Conservation (phyloP, 768 basidiomycete genomes). For the Tulasnella sp. region DNA sequence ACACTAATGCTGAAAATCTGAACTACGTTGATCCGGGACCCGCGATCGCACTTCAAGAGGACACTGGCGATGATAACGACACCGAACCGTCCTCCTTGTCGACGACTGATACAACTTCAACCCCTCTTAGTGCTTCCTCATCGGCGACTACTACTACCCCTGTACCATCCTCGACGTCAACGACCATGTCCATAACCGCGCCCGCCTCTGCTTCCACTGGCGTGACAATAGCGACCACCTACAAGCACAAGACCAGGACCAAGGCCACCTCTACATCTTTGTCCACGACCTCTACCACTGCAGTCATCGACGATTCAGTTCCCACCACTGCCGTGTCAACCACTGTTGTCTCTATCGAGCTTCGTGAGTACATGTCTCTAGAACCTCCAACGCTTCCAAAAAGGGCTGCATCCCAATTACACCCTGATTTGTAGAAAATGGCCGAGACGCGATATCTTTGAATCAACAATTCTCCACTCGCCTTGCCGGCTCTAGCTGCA, state of each 20-base stretch:
- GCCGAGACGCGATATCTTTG: conserved; percentile 1
- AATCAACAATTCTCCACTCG: not conserved
- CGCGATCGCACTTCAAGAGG: conserved; percentile 10
- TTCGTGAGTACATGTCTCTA: not conserved
- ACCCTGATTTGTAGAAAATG: conserved; percentile 4
- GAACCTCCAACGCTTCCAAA: too few species aligned
- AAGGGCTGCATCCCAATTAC: not conserved
- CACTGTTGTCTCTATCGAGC: not conserved
- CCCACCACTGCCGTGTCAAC: too few species aligned
- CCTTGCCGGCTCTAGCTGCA: not conserved
- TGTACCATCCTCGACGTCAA: not conserved
- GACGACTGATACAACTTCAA: not conserved
- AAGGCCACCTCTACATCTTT: not conserved
- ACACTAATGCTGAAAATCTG: not conserved
- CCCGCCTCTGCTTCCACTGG: not conserved
- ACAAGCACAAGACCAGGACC: not conserved
- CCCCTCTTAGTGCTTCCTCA: not conserved
- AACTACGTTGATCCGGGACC: conserved; percentile 17
- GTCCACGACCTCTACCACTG: not conserved
- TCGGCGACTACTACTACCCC: not conserved
- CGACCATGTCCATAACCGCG: not conserved
- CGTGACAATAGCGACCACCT: not conserved
- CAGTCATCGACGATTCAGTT: not conserved
- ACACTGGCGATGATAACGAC: not conserved
- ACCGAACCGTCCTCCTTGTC: not conserved